Evolutionary conservation across 116 monocot genomes (phyloP).

Genomic region (Phalaenopsis hybrid): DNA sequence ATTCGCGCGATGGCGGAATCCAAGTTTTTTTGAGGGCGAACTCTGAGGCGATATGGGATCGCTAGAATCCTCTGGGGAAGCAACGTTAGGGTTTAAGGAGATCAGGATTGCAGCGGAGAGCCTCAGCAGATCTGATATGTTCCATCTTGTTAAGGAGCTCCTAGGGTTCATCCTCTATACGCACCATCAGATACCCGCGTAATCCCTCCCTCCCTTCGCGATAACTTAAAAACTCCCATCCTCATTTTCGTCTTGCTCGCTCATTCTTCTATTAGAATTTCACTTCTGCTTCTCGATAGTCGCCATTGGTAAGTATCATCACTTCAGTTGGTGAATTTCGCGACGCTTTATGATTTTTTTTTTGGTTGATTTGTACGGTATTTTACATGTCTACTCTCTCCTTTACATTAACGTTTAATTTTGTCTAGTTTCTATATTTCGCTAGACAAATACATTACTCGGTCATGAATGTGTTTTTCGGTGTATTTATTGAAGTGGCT

Average conservation of each 20-base stretch:
- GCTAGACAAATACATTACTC: background rate
- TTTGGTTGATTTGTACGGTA: too few relatives aligned
- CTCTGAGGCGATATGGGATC: background rate
- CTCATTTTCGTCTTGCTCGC: background rate
- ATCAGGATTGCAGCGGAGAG: conserved; percentile 32
- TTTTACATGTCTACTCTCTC: too few relatives aligned
- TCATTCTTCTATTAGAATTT: background rate
- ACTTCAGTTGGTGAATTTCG: background rate
- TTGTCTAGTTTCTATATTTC: background rate
- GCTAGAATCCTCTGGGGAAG: background rate
- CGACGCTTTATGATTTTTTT: too few relatives aligned
- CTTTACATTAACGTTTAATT: background rate
- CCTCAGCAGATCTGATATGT: conserved; percentile 43
- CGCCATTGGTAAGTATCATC: background rate
- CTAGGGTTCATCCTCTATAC: conserved; percentile 90
- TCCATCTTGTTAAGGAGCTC: conserved; percentile 82
- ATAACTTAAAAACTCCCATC: background rate
- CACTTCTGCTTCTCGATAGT: background rate
- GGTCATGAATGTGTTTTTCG: background rate
- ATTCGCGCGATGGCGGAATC: too few relatives aligned
- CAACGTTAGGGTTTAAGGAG: conserved; percentile 23
- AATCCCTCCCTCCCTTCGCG: conserved; percentile 4
- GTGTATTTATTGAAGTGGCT: background rate
- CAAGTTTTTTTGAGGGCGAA: too few relatives aligned
- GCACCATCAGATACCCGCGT: conserved; percentile 90